phyloP scores from a whole-genome alignment of 163 green algal genomes.

The Smithsoniella earleae region DNA sequence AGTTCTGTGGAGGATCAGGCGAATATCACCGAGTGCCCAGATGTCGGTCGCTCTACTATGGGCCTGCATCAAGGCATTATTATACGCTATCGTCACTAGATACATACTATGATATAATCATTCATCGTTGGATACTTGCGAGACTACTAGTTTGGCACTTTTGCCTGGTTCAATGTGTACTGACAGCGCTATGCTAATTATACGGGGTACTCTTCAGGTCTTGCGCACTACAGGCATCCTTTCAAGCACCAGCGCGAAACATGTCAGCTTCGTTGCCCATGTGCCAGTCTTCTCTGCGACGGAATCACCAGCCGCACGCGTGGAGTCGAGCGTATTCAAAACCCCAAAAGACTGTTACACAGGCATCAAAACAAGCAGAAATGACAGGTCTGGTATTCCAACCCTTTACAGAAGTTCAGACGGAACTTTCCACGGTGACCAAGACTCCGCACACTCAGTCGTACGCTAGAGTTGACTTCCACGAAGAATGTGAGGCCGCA shows the following conservation, averaged over 20 bases:
- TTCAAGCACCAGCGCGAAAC: not conserved
- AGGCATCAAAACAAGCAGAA: not conserved
- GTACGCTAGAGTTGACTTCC: conserved; percentile 63
- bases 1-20: too few relatives aligned
- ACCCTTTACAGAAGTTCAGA: conserved; percentile 50
- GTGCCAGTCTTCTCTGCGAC: too few relatives aligned
- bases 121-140: too few relatives aligned
- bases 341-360: not conserved
- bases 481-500: conserved; percentile 64
- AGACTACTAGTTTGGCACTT: too few relatives aligned
- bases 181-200: not conserved
- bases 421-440: conserved; percentile 55
- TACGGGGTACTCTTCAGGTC: not conserved
- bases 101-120: too few relatives aligned
- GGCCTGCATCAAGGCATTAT: too few relatives aligned
- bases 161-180: not conserved
- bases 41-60: too few relatives aligned
- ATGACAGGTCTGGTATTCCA: conserved; percentile 52
- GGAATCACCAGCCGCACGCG: too few relatives aligned
- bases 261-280: not conserved
- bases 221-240: not conserved
- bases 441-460: conserved; percentile 51
- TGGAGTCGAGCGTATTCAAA: too few relatives aligned
- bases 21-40: too few relatives aligned
- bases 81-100: too few relatives aligned